Percentiles rank a stretch among this genome's conserved stretches.
phyloP scores from a whole-genome alignment of 177 flowering plant genomes.

The Tripterygium wilfordii region DNA sequence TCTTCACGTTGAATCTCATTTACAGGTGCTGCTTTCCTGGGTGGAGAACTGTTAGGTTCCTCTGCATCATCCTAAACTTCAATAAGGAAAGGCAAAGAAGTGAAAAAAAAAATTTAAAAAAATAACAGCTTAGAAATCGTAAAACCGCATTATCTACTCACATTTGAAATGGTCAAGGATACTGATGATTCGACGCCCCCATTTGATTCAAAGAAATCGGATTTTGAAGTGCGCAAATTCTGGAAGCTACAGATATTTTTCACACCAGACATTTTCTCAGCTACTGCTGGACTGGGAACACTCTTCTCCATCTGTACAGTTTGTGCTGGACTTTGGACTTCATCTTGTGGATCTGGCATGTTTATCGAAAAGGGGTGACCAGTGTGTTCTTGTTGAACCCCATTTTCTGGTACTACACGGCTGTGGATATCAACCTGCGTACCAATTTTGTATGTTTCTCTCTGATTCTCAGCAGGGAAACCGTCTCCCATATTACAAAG shows the following conservation, averaged over 20 bases:
- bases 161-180: slow-evolving; percentile 45
- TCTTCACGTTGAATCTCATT: slow-evolving; percentile 20
- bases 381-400: slow-evolving; percentile 19
- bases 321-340: slow-evolving; percentile 33
- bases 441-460: slow-evolving; percentile 11
- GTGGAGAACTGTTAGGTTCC: slow-evolving; percentile 24
- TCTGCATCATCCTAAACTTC: slow-evolving; percentile 41
- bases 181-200: slow-evolving; percentile 30
- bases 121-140: no score
- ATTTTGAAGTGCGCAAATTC: slow-evolving; percentile 20
- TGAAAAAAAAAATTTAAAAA: no score
- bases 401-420: slow-evolving; percentile 17
- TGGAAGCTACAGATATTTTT: slow-evolving; percentile 27
- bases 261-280: slow-evolving; percentile 17
- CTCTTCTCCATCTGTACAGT: slow-evolving; percentile 15
- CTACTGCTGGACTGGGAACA: slow-evolving; percentile 17
- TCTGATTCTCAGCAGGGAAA: slow-evolving; percentile 10
- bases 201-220: slow-evolving; percentile 17
- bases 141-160: neutral
- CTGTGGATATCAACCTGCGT: slow-evolving; percentile 12
- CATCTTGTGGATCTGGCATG: slow-evolving; percentile 14
- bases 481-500: slow-evolving; percentile 15
- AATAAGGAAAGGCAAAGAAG: slow-evolving; percentile 34
- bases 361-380: slow-evolving; percentile 14
- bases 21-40: slow-evolving; percentile 14